Base-by-base conservation (phyloP, 2,329 filamentous ascomycete genomes). In the Chrysoporthe deuterocubensis region DNA sequence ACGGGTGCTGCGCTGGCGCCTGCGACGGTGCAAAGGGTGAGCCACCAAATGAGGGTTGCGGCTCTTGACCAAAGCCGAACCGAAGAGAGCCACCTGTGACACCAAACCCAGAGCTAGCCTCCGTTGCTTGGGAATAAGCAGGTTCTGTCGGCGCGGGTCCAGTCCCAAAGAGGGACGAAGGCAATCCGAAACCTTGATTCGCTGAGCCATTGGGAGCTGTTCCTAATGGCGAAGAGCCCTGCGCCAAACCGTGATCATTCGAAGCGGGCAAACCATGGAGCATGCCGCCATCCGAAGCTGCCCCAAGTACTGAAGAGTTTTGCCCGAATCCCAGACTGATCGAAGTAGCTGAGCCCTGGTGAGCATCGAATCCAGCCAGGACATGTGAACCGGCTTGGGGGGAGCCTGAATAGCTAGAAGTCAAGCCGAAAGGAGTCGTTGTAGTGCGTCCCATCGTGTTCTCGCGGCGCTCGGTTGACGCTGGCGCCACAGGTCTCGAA, bases 1-100 rank as follows among this genome's bases (percentile, higher is more conserved):
- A 63, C 2, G 14, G 37, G 26, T 60, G 42, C 11, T 43, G 21
- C 18, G 37, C 7, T 21, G 54, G 11, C n/a, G 42, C 18, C 9
- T 63, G 62, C 61, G 65, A 43, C 11, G 62, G 40, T 43, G 21
- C 62, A n/a, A 32, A 61, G 48, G 66, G 59, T 42, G 58, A 37
- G 48, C 52, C 54, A 64, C 46, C 63, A 44, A 46, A 34, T 40
- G 46, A 42, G 13, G 66, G 52, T 37, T 57, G 67, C 26, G 67
- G 62, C 40, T 65, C 56, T 42, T 70, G 64, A 14, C 67, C 67
- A 40, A 69, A 70, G 4, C 67, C 58, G 50, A 70, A 70, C 42
- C 69, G 65, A 34, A 70, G 42, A 9, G 68, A 68, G 14, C 52
- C 59, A 16, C 46, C 42, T 32, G 58, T 3, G 13, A 16, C 56